Conservation (phyloP, 2,329 filamentous ascomycete genomes). For the Pestalotiopsis sp. region DNA sequence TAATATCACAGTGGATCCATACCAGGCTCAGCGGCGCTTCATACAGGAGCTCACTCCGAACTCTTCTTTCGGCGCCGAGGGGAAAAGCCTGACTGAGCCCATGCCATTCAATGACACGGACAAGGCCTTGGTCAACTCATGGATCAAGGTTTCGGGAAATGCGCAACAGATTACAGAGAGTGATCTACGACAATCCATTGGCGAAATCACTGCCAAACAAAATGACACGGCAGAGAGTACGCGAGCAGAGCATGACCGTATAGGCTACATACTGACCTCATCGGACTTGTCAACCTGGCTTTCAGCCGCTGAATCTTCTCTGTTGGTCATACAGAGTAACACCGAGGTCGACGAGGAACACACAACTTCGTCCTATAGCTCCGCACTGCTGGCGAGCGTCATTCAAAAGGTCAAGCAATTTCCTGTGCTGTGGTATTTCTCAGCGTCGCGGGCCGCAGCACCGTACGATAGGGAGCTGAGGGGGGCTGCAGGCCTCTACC, state of each 20-base stretch:
- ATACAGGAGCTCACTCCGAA: background rate
- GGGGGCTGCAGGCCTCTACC: slow-evolving; percentile 5
- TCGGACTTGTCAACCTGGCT: slow-evolving; percentile 14
- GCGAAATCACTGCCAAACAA: slow-evolving; percentile 3
- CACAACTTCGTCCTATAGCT: slow-evolving; percentile 10
- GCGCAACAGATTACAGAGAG: background rate
- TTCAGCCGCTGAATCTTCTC: slow-evolving; percentile 7
- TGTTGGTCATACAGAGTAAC: slow-evolving; percentile 15
- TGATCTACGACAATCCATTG: slow-evolving; percentile 15
- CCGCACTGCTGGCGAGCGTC: slow-evolving; percentile 11
- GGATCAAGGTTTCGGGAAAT: background rate
- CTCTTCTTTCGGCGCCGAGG: background rate
- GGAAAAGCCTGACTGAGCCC: background rate
- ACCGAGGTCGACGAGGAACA: slow-evolving; percentile 8
- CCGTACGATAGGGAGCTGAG: background rate
- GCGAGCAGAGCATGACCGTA: slow-evolving; percentile 15
- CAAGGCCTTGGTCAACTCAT: background rate
- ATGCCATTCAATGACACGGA: background rate
- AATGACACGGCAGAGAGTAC: background rate
- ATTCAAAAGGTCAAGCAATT: slow-evolving; percentile 14
- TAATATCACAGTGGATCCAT: slow-evolving; percentile 2
- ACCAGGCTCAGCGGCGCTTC: background rate
- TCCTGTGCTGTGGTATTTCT: slow-evolving; percentile 17
- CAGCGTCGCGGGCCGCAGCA: background rate
- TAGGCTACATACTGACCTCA: slow-evolving; percentile 17